These are phyloP conservation scores for Blastobotrys mokoenaii DNA, from an alignment of 805 yeast genomes.

Conservation along the genomic window DNA sequence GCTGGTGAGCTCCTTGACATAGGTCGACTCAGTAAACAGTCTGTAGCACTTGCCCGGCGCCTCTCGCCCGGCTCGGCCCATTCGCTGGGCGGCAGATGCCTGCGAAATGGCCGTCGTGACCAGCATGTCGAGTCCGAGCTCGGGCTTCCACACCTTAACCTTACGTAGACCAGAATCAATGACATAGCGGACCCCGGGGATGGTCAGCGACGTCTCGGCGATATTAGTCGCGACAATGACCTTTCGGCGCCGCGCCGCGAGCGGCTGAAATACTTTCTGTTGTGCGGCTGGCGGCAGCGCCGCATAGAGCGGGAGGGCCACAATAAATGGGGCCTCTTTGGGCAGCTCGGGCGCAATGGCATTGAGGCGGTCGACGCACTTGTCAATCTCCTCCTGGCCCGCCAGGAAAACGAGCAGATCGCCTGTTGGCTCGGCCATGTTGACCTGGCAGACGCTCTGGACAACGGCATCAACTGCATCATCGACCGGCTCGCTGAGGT, in stretches of 20 bases:
- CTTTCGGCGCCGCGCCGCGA: conserved; percentile 64
- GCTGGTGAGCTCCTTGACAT: conserved; percentile 42
- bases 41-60: conserved; percentile 83
- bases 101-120: conserved; percentile 87
- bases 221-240: conserved; percentile 89
- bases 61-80: conserved; percentile 99
- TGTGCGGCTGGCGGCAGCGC: conserved; percentile 85
- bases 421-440: conserved; percentile 72
- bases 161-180: conserved; percentile 89
- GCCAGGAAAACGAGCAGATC: conserved; percentile 89
- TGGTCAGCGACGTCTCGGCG: conserved; percentile 96
- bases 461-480: conserved; percentile 79
- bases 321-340: conserved; percentile 63
- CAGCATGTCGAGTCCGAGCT: conserved; percentile 83
- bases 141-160: conserved; percentile 92
- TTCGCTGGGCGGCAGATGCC: conserved; percentile 90
- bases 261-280: conserved; percentile 62
- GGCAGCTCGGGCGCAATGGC: conserved; percentile 56
- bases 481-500: conserved; percentile 55
- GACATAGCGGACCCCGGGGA: conserved; percentile 88
- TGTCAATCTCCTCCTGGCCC: conserved; percentile 97
- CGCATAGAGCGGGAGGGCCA: conserved; percentile 84
- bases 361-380: conserved; percentile 55
- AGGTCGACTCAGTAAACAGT: conserved; percentile 69
- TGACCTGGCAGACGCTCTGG: conserved; percentile 67